phyloP scores from a whole-genome alignment of 371 early-diverging fungal species.

The Mucor circinelloides region DNA sequence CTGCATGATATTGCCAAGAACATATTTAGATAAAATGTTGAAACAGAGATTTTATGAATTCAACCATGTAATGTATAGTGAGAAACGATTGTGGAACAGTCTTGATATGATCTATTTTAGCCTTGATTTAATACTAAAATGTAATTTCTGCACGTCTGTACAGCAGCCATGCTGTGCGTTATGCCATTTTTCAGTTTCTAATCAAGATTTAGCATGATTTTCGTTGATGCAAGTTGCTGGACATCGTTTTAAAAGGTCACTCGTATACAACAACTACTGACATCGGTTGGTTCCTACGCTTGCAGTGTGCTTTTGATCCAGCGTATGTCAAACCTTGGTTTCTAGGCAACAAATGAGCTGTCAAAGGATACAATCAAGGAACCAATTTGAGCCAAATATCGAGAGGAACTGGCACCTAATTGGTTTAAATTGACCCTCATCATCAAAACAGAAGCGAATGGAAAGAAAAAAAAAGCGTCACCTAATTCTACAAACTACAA shows the following conservation, averaged over 20 bases:
- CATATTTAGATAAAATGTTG: not conserved
- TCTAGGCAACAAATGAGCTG: not conserved
- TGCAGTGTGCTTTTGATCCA: too few species aligned
- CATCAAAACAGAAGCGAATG: constrained; percentile 1
- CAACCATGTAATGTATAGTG: not conserved
- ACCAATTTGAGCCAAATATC: not conserved
- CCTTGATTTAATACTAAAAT: not conserved
- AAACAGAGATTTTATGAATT: not conserved
- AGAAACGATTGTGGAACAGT: not conserved
- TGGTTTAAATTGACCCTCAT: not conserved
- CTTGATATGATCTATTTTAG: not conserved
- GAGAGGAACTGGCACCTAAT: not conserved
- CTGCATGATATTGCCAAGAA: not conserved
- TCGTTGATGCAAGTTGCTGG: too few species aligned
- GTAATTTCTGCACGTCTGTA: not conserved
- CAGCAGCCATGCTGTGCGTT: not conserved
- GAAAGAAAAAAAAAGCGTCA: constrained; percentile 5
- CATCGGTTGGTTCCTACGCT: too few species aligned
- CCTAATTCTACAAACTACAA: not conserved
- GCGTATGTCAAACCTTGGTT: not conserved
- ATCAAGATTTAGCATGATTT: not conserved
- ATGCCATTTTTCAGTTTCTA: too few species aligned
- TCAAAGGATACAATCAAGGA: not conserved
- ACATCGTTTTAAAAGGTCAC: too few species aligned
- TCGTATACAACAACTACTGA: too few species aligned